A percentile compares a stretch with the other conserved stretches of the same genome.
Evolutionary conservation across 495 filamentous ascomycete species (phyloP).

Genomic region (Neurospora sp.): DNA sequence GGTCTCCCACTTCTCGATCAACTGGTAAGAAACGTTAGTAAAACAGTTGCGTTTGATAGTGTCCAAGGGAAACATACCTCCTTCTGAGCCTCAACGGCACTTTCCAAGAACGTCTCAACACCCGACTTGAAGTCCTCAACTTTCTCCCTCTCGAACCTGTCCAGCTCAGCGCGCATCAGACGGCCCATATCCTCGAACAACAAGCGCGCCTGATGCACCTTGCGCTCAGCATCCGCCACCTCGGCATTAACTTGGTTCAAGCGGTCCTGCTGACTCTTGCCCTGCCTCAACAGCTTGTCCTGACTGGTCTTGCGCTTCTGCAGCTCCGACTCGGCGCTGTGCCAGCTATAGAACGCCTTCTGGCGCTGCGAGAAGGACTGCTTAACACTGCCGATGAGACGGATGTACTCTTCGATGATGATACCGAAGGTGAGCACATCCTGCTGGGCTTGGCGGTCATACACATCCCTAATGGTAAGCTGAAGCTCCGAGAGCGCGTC

Average conservation of each 20-base stretch:
- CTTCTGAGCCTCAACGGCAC: slow-evolving; percentile 95
- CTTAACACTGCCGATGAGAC: slow-evolving; percentile 87
- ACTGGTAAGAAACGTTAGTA: slow-evolving; percentile 36
- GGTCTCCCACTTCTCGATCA: slow-evolving; percentile 98
- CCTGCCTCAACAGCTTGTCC: slow-evolving; percentile 87
- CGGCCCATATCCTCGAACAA: slow-evolving; percentile 97
- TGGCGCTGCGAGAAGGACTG: slow-evolving; percentile 85
- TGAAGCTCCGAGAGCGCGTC: slow-evolving; percentile 88
- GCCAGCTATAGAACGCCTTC: slow-evolving; percentile 90
- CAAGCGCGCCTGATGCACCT: slow-evolving; percentile 80
- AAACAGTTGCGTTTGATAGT: not conserved
- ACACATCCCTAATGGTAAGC: slow-evolving; percentile 84
- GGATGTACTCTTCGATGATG: slow-evolving; percentile 96
- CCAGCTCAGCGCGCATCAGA: slow-evolving; percentile 80
- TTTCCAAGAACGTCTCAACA: slow-evolving; percentile 93
- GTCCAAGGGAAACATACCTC: slow-evolving; percentile 52
- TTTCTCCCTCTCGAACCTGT: slow-evolving; percentile 93
- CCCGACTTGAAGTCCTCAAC: slow-evolving; percentile 98
- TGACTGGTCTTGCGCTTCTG: slow-evolving; percentile 75
- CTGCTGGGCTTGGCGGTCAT: slow-evolving; percentile 93
- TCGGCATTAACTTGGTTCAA: slow-evolving; percentile 85
- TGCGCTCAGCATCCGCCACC: slow-evolving; percentile 84
- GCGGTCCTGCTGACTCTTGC: slow-evolving; percentile 89
- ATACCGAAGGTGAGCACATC: slow-evolving; percentile 94
- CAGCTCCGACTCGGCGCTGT: slow-evolving; percentile 76